These are phyloP conservation scores for Hysterium pulicare DNA, from an alignment of 2,329 filamentous ascomycete genomes.

Conservation along the genomic window DNA sequence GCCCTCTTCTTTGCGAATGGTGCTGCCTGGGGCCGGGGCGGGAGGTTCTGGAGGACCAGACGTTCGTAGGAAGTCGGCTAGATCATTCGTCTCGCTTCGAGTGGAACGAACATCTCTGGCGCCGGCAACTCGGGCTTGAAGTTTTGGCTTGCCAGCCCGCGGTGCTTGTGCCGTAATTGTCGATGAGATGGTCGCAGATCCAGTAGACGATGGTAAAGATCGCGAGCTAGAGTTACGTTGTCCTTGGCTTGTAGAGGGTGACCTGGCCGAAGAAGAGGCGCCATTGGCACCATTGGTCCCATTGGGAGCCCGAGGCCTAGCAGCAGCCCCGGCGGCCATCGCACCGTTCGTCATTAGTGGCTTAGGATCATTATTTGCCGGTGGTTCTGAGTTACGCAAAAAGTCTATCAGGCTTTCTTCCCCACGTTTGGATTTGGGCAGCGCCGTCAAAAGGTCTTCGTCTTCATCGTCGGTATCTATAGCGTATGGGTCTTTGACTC, in stretches of 20 bases:
- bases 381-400: slow-evolving; percentile 65
- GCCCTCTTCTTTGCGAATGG: slow-evolving; percentile 26
- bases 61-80: slow-evolving; percentile 43
- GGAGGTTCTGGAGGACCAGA: slow-evolving; percentile 36
- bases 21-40: slow-evolving; percentile 6
- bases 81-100: slow-evolving; percentile 36
- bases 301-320: slow-evolving; percentile 22
- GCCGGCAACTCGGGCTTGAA: slow-evolving; percentile 26
- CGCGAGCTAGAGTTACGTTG: slow-evolving; percentile 6
- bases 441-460: slow-evolving; percentile 51
- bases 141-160: slow-evolving; percentile 22
- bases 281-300: slow-evolving; percentile 9
- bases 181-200: slow-evolving; percentile 11
- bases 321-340: slow-evolving; percentile 28
- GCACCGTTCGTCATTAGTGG: slow-evolving; percentile 32
- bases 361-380: slow-evolving; percentile 34
- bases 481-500: slow-evolving; percentile 87
- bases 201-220: slow-evolving; percentile 1
- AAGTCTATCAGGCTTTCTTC: slow-evolving; percentile 69
- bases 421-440: slow-evolving; percentile 38
- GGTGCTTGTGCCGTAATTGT: slow-evolving; percentile 18
- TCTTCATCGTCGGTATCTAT: slow-evolving; percentile 68
- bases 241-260: not conserved
- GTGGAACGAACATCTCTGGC: slow-evolving; percentile 15
- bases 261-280: slow-evolving; percentile 2